phyloP scores from a whole-genome alignment of 169 alveolate genomes.

The Cryptosporidium sp. region DNA sequence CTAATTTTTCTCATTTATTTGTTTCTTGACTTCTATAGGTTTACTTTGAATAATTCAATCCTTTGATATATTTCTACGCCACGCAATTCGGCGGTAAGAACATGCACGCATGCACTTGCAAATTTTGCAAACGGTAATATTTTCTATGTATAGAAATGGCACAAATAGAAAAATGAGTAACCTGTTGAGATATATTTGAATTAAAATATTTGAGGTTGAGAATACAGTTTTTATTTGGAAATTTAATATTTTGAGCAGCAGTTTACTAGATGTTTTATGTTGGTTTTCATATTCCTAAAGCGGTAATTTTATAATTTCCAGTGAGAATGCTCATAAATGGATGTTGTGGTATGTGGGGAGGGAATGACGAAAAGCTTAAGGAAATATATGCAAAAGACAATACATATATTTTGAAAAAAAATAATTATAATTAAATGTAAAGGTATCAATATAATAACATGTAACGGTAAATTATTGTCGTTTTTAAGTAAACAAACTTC shows the following conservation, averaged over 20 bases:
- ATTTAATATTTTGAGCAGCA: not conserved
- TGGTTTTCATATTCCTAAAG: not conserved
- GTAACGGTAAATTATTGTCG: not conserved
- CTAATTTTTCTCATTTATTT: not conserved
- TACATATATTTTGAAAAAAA: not conserved
- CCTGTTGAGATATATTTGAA: not conserved
- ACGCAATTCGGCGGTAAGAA: not conserved
- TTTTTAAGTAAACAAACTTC: not conserved
- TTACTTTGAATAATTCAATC: not conserved
- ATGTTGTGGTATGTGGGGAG: conserved; percentile 2
- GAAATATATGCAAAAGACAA: not conserved
- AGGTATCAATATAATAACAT: not conserved
- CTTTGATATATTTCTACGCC: not conserved
- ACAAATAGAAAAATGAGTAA: not conserved
- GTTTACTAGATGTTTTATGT: not conserved
- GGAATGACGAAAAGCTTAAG: not conserved
- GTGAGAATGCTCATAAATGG: not conserved
- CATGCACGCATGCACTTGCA: conserved; percentile 10
- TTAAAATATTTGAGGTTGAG: not conserved
- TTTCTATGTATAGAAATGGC: not conserved
- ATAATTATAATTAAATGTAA: not conserved
- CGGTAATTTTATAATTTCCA: not conserved
- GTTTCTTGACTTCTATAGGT: not conserved
- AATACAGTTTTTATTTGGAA: too few relatives aligned
- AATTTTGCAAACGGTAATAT: not conserved